Evolutionary conservation across 805 yeast genomes (phyloP).

Genomic region (Hanseniaspora lachancei): DNA sequence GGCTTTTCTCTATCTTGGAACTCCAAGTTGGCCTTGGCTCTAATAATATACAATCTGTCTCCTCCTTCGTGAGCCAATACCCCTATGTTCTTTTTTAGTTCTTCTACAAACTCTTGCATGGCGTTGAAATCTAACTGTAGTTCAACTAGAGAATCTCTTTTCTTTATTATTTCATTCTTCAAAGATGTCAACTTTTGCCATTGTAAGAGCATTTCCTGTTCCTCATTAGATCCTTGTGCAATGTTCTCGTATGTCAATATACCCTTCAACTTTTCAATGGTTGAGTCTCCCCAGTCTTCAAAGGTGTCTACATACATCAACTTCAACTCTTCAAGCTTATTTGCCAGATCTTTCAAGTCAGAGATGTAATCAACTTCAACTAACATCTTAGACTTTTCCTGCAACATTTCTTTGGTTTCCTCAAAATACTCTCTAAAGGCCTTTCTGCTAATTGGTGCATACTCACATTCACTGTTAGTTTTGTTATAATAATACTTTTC

Average conservation of each 20-base stretch:
- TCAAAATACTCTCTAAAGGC: slow-evolving; percentile 7
- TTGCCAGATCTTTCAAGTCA: slow-evolving; percentile 26
- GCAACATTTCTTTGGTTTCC: neutral
- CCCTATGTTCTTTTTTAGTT: slow-evolving; percentile 31
- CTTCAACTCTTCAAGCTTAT: slow-evolving; percentile 30
- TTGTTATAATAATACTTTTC: neutral
- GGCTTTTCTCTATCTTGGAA: slow-evolving; percentile 43
- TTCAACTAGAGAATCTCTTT: slow-evolving; percentile 40
- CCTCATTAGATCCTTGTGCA: slow-evolving; percentile 16
- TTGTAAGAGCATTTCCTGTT: slow-evolving; percentile 29
- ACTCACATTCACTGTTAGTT: slow-evolving; percentile 5
- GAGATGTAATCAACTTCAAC: slow-evolving; percentile 26
- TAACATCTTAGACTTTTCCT: slow-evolving; percentile 15
- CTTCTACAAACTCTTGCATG: slow-evolving; percentile 26
- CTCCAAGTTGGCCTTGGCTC: slow-evolving; percentile 45
- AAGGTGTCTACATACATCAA: slow-evolving; percentile 45
- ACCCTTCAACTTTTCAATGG: slow-evolving; percentile 51
- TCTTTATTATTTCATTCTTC: slow-evolving; percentile 41
- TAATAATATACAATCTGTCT: slow-evolving; percentile 42
- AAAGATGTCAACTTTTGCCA: slow-evolving; percentile 51
- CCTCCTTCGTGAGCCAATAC: slow-evolving; percentile 47
- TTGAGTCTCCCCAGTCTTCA: slow-evolving; percentile 61
- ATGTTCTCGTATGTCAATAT: slow-evolving; percentile 33
- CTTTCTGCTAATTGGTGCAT: slow-evolving; percentile 9
- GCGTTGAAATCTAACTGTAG: slow-evolving; percentile 25